Conservation (phyloP, 169 alveolate genomes). For the Plasmodium blacklocki region DNA sequence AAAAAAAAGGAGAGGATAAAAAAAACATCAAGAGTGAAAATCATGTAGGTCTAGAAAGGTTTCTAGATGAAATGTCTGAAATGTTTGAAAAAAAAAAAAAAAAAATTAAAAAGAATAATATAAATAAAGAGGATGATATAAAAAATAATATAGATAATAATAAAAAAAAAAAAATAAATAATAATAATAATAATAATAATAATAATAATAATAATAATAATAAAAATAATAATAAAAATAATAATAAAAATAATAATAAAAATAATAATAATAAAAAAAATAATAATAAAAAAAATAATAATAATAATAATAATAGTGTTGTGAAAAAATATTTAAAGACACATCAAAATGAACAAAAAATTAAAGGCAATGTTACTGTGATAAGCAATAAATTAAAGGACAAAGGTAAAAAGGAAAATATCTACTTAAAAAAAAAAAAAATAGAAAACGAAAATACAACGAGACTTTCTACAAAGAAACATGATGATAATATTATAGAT, state of each 20-base stretch:
- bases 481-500: too few species aligned
- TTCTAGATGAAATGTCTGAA: slow-evolving; percentile 1
- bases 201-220: too few species aligned
- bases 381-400: too few species aligned
- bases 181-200: neutral
- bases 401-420: too few species aligned
- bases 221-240: neutral
- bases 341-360: neutral
- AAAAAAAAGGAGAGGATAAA: neutral
- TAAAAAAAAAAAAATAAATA: too few species aligned
- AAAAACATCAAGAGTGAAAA: neutral
- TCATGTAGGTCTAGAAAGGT: neutral
- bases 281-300: neutral
- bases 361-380: too few species aligned
- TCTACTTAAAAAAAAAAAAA: too few species aligned
- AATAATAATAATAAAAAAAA: neutral
- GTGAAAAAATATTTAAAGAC: neutral
- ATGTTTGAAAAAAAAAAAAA: neutral
- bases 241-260: neutral
- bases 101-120: neutral
- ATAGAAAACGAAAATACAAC: too few species aligned
- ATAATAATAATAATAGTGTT: neutral
- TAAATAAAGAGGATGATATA: neutral
- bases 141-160: too few species aligned
- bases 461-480: too few species aligned